These are phyloP conservation scores for Zymoseptoria crescenta DNA, from an alignment of 2,329 filamentous ascomycete species.

Conservation along the genomic window DNA sequence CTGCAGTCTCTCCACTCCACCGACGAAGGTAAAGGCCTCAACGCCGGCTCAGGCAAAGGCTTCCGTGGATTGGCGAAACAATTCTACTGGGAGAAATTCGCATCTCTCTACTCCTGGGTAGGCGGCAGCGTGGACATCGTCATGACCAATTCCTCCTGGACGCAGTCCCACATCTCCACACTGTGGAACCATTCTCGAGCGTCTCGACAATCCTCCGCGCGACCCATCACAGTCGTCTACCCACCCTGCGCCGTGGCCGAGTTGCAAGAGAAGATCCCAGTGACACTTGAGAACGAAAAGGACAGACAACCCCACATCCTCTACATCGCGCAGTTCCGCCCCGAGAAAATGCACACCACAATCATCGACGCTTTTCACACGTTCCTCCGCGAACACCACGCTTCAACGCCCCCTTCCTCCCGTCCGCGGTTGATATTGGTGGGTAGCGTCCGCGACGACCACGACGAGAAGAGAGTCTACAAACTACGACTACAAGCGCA, in stretches of 20 bases:
- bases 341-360: slow-evolving; percentile 90
- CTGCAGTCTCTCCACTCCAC: slow-evolving; percentile 43
- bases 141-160: slow-evolving; percentile 98
- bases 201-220: slow-evolving; percentile 41
- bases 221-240: slow-evolving; percentile 69
- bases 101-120: slow-evolving; percentile 70
- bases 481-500: slow-evolving; percentile 79
- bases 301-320: slow-evolving; percentile 65
- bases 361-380: slow-evolving; percentile 77
- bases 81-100: slow-evolving; percentile 81
- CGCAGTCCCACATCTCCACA: slow-evolving; percentile 68
- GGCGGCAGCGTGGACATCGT: slow-evolving; percentile 83
- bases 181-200: slow-evolving; percentile 60
- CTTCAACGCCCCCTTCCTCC: slow-evolving; percentile 21
- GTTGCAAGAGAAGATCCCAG: slow-evolving; percentile 64
- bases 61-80: slow-evolving; percentile 63
- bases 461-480: slow-evolving; percentile 77
- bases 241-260: slow-evolving; percentile 87
- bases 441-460: slow-evolving; percentile 81
- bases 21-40: slow-evolving; percentile 65
- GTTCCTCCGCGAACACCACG: slow-evolving; percentile 55
- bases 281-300: slow-evolving; percentile 61
- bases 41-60: slow-evolving; percentile 74
- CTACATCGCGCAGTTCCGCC: slow-evolving; percentile 95
- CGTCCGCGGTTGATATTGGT: slow-evolving; percentile 69